Base-by-base conservation (phyloP, 192 early-diverging fungal species). In the Paraglomus brasilianum region DNA sequence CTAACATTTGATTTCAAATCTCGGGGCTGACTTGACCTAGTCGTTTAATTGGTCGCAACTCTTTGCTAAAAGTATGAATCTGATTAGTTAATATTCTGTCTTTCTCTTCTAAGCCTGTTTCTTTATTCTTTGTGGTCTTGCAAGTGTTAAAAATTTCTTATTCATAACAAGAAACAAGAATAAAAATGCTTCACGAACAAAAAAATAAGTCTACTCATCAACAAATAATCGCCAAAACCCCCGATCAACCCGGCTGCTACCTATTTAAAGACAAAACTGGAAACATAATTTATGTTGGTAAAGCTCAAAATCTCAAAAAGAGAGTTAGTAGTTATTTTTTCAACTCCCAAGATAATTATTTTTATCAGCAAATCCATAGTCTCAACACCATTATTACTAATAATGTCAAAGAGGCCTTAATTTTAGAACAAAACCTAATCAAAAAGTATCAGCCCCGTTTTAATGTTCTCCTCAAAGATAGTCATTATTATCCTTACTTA, bases 381-480 rank as follows among this genome's bases (percentile, higher is more conserved):
- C 30, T 56, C 1, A 56, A 10, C 6, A 56, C 19, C 4, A 56
- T 56, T 24, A 24, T 56, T 21, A 56, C 53, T 21, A 21, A 10
- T 6, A 56, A 56, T 21, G 53, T 6, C 22, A 56, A 56, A 56
- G 53, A 56, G 6, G 53, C 53, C 7, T 56, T 56, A 56, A 56
- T 56, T 21, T 21, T 56, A 56, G 53, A 56, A 4, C 53, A 56
- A 56, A 56, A 56, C 53, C 7, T 56, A 1, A 56, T 56, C 6
- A 56, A 56, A 56, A 56, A 56, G 4, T 24, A 56, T 6, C 53
- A 56, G 7, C 53, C 53, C 1, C 53, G 53, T 56, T 56, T 56
- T 21, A 56, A 56, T 56, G 19, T 56, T 56, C 53, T 56, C n/a
- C 53, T 56, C 8, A 56, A 56, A 56, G 53, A 56, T 56, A 56